A percentile compares a stretch with the other conserved stretches of the same genome.
phyloP scores from a whole-genome alignment of 2,329 filamentous ascomycete species.

The Microcyclospora pomicola region DNA sequence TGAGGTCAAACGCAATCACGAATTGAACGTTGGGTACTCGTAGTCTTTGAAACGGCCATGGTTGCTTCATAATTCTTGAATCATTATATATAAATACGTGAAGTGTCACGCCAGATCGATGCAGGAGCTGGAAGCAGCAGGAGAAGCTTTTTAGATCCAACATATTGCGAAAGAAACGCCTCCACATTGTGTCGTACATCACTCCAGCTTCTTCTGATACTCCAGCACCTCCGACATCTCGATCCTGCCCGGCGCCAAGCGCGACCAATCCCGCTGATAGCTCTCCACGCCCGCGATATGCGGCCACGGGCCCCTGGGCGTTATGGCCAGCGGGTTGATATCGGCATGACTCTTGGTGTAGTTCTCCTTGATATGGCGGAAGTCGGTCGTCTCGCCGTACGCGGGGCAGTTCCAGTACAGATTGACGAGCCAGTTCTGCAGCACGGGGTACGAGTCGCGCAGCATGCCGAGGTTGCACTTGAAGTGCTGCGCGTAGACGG shows the following conservation, averaged over 20 bases:
- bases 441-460: slow-evolving; percentile 42
- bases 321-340: slow-evolving; percentile 49
- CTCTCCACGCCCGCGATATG: slow-evolving; percentile 36
- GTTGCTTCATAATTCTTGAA: too few relatives aligned
- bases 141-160: too few relatives aligned
- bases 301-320: slow-evolving; percentile 48
- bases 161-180: too few relatives aligned
- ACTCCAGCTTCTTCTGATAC: slow-evolving; percentile 17
- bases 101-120: too few relatives aligned
- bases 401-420: slow-evolving; percentile 44
- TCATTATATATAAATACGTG: too few relatives aligned
- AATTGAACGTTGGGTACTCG: too few relatives aligned
- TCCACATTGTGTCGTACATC: not conserved
- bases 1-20: too few relatives aligned
- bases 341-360: slow-evolving; percentile 47
- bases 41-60: too few relatives aligned
- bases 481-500: slow-evolving; percentile 52
- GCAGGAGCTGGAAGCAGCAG: too few relatives aligned
- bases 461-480: slow-evolving; percentile 51
- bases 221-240: slow-evolving; percentile 27
- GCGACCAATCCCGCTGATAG: slow-evolving; percentile 36
- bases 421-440: slow-evolving; percentile 47
- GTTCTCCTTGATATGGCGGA: slow-evolving; percentile 56
- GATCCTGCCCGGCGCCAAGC: slow-evolving; percentile 35
- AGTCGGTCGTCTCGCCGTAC: slow-evolving; percentile 47